Percentiles rank a stretch among this genome's conserved stretches.
Evolutionary conservation across 129 eudicot species (phyloP).

Genomic region (Tanacetum coccineum): DNA sequence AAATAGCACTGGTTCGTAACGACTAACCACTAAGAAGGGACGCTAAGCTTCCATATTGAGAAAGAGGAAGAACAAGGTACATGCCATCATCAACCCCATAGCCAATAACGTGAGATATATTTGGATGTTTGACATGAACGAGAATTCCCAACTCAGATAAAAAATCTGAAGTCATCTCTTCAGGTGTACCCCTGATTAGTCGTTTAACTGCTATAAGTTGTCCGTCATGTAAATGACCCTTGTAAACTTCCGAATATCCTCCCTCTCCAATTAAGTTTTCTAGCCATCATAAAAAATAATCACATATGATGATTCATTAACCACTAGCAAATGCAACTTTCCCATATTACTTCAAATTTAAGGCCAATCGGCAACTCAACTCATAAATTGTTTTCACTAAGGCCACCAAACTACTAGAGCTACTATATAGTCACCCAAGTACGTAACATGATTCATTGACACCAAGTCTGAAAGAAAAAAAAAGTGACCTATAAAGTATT

Average conservation of each 20-base stretch:
- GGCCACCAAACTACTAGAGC: too few relatives aligned
- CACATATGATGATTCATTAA: conserved; percentile 5
- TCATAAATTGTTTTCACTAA: too few relatives aligned
- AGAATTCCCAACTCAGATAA: conserved; percentile 91
- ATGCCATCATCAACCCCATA: conserved; percentile 95
- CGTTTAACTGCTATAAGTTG: conserved; percentile 70
- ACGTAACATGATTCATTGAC: too few relatives aligned
- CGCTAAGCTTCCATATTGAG: conserved; percentile 87
- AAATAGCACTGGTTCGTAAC: not conserved
- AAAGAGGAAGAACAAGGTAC: conserved; percentile 95
- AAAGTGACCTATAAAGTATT: too few relatives aligned
- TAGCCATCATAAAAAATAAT: too few relatives aligned
- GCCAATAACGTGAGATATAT: conserved; percentile 76
- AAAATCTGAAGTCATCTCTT: conserved; percentile 90
- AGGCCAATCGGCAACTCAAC: too few relatives aligned
- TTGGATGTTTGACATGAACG: conserved; percentile 95
- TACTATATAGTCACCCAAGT: too few relatives aligned
- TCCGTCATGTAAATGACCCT: conserved; percentile 67
- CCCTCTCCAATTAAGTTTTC: conserved; percentile 87
- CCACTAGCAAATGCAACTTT: too few relatives aligned
- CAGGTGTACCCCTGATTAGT: conserved; percentile 65
- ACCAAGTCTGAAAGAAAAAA: too few relatives aligned
- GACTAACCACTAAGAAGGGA: conserved; percentile 61
- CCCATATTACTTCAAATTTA: too few relatives aligned
- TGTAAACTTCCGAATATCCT: conserved; percentile 92